Evolutionary conservation across 2,329 filamentous ascomycete genomes (phyloP).

Genomic region (Moelleriella libera): DNA sequence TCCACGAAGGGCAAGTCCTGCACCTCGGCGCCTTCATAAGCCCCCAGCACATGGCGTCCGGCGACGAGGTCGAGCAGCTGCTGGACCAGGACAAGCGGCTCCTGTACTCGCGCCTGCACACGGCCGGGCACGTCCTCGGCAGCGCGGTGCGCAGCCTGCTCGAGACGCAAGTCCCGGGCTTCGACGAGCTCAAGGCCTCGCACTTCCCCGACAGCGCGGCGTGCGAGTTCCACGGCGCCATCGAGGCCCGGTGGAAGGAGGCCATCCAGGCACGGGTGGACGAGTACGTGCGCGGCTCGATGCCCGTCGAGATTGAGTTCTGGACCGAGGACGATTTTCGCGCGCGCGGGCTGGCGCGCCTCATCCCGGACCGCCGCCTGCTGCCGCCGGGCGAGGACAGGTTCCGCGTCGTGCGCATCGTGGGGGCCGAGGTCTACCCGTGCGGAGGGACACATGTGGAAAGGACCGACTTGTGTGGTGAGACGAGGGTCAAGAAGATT

Average conservation of each 20-base stretch:
- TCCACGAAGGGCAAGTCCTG: conserved; percentile 39
- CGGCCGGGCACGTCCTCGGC: conserved; percentile 60
- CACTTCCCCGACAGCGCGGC: conserved; percentile 55
- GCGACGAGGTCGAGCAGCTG: conserved; percentile 34
- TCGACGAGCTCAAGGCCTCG: conserved; percentile 56
- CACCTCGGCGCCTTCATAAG: conserved; percentile 48
- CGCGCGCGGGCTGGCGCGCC: conserved; percentile 34
- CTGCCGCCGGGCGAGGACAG: conserved; percentile 33
- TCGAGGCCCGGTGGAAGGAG: conserved; percentile 48
- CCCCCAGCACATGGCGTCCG: conserved; percentile 19
- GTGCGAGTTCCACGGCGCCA: conserved; percentile 54
- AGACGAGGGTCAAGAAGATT: conserved; percentile 53
- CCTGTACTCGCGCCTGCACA: conserved; percentile 56
- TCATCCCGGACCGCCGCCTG: conserved; percentile 35
- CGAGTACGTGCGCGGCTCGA: conserved; percentile 37
- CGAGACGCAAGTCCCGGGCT: conserved; percentile 32
- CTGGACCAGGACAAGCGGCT: conserved; percentile 47
- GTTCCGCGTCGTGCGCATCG: conserved; percentile 54
- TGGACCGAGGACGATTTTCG: conserved; percentile 52
- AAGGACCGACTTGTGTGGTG: conserved; percentile 41
- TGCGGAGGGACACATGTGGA: conserved; percentile 64
- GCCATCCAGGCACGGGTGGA: conserved; percentile 48
- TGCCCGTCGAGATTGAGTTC: conserved; percentile 48
- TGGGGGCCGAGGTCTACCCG: conserved; percentile 55
- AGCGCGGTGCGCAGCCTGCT: conserved; percentile 48